Evolutionary conservation across 495 filamentous ascomycete species (phyloP), one percentile per base, ranked within the genome.

Genomic region (Xylaria venustula): DNA sequence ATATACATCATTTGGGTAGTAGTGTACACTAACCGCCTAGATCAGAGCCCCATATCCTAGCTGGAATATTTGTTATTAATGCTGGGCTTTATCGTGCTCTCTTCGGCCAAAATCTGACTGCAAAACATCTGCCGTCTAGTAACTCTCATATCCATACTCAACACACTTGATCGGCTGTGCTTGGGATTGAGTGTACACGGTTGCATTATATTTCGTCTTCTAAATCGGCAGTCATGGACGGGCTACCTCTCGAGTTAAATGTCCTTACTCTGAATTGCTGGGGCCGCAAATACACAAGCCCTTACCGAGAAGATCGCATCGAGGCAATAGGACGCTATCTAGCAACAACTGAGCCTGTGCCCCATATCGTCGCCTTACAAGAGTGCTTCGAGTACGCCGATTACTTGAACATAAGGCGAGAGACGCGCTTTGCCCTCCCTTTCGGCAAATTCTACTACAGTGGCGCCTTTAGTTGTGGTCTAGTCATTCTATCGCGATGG

Each of bases 371-470:
- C 58, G 91, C 88, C 14, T 80, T 98, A 15, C 94, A 98, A 78
- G 94, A 98, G 80, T 95, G 91, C 81, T 98, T 90, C 87, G 93
- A 91, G 7, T 87, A 95, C 61, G 81, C 91, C 65, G 94, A 98
- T 79, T 98, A 93, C 81, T 80, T 84, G 36, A 85, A 80, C 70
- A 92, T 98, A 63, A 90, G 90, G 30, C 72, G 81, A 20, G 82
- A 88, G 60, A 96, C 92, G 0, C 79, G 79, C 45, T 77, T 88
- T 61, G 79, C 94, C 45, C 83, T 98, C n/a, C 94, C 94, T 1
- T 90, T 96, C 71, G 92, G 87, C 30, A 98, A 98, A 73, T 97
- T 93, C 78, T 98, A 97, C 79, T 83, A 86, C 66, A 89, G 89
- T 64, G 94, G 91, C 23, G 88, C 90, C 36, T 92, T 97, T 66